Evolutionary conservation across 75 land plant genomes (phyloP).

Genomic region (Selaginella moellendorffii): DNA sequence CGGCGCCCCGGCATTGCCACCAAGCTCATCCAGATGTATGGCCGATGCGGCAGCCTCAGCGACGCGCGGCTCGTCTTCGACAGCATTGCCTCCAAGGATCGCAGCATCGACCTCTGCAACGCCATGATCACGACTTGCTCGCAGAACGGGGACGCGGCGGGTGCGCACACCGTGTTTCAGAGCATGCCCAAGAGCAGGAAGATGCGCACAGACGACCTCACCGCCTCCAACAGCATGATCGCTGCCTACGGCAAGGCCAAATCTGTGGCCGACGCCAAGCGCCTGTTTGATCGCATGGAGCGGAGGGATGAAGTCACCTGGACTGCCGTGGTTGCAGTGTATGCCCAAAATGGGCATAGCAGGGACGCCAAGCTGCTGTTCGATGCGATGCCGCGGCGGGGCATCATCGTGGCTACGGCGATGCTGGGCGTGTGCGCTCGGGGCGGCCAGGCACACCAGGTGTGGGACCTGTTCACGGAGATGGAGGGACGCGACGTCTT

Average conservation of each 20-base stretch:
- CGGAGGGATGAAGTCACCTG: background rate
- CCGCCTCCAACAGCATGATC: background rate
- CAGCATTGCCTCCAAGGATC: background rate
- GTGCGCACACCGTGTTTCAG: background rate
- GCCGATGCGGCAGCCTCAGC: background rate
- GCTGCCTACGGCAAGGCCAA: background rate
- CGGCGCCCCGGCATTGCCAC: background rate
- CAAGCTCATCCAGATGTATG: background rate
- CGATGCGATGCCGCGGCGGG: background rate
- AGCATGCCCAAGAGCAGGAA: background rate
- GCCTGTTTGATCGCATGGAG: background rate
- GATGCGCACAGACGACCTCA: background rate
- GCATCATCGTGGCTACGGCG: background rate
- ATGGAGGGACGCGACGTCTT: background rate
- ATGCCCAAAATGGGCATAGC: conserved; percentile 1
- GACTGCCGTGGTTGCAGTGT: background rate
- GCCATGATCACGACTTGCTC: background rate
- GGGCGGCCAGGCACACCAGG: background rate
- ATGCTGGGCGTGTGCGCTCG: background rate
- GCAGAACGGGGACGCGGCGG: background rate
- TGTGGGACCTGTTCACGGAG: background rate
- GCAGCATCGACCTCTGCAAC: background rate
- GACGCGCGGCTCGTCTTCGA: background rate
- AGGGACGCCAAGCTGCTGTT: background rate
- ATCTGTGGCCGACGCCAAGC: background rate